Evolutionary conservation across 208 protist genomes (phyloP).

Genomic region (Crithidia brevicula): DNA sequence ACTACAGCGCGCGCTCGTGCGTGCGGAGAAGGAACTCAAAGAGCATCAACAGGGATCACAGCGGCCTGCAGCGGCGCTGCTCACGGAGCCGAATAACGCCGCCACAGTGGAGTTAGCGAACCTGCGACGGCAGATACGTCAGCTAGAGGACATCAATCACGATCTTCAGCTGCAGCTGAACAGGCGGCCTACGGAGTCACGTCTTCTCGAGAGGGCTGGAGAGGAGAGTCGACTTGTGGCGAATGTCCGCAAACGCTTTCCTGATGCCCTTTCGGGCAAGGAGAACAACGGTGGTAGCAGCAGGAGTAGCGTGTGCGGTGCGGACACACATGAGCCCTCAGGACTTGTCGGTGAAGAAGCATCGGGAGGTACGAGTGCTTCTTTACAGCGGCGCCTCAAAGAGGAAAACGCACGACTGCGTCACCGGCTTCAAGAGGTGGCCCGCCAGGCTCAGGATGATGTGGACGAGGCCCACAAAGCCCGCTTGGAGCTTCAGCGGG

Average conservation of each 20-base stretch:
- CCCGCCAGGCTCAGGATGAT: slow-evolving; percentile 32
- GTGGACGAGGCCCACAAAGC: slow-evolving; percentile 33
- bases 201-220: neutral
- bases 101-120: slow-evolving; percentile 8
- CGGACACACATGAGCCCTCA: no score
- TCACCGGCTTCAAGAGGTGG: slow-evolving; percentile 26
- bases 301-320: no score
- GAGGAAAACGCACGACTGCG: slow-evolving; percentile 32
- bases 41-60: slow-evolving; percentile 20
- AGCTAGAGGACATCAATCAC: slow-evolving; percentile 23
- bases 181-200: neutral
- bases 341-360: neutral
- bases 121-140: slow-evolving; percentile 19
- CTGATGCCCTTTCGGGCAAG: no score
- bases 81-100: neutral
- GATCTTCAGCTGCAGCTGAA: slow-evolving; percentile 28
- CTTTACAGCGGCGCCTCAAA: slow-evolving; percentile 10
- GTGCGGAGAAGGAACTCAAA: slow-evolving; percentile 21
- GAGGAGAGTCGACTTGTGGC: neutral
- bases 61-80: neutral
- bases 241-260: neutral
- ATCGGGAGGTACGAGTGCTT: neutral
- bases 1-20: slow-evolving; percentile 34
- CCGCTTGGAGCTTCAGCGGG: slow-evolving; percentile 23
- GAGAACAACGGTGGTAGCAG: no score